Percentiles rank a stretch among this genome's conserved stretches.
These are phyloP conservation scores for Curvularia lunata DNA, from an alignment of 2,329 filamentous ascomycete genomes.

Conservation along the genomic window DNA sequence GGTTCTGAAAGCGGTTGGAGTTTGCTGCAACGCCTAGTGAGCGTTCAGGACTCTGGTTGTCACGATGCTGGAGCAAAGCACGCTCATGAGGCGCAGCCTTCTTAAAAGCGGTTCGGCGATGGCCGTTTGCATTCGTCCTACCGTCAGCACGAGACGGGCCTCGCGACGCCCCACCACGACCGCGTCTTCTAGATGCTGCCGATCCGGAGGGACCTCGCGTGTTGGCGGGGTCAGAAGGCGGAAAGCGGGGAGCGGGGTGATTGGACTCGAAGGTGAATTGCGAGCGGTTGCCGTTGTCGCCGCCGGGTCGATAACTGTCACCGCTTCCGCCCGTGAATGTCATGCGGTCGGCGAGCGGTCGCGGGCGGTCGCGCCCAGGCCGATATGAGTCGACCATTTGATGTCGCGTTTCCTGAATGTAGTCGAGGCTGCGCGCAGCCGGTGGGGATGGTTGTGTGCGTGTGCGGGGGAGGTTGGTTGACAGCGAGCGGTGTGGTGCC, in stretches of 20 bases:
- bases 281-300: constrained; percentile 22
- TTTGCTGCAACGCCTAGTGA: constrained; percentile 53
- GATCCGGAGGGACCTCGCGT: constrained; percentile 18
- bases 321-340: constrained; percentile 37
- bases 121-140: constrained; percentile 28
- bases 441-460: constrained; percentile 6
- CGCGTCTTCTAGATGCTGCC: constrained; percentile 22
- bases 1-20: constrained; percentile 49
- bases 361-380: constrained; percentile 30
- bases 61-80: constrained; percentile 51
- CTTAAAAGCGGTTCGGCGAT: constrained; percentile 27
- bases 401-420: constrained; percentile 11
- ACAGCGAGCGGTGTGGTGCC: constrained; percentile 7
- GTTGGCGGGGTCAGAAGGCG: constrained; percentile 33
- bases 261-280: constrained; percentile 47
- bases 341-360: constrained; percentile 36
- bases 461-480: constrained; percentile 14
- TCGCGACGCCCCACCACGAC: constrained; percentile 25
- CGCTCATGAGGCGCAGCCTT: constrained; percentile 52
- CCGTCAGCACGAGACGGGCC: constrained; percentile 22
- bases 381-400: constrained; percentile 40
- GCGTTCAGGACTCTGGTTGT: constrained; percentile 54
- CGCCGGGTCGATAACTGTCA: constrained; percentile 37
- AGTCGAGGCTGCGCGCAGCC: constrained; percentile 6
- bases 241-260: constrained; percentile 39